These are phyloP conservation scores for Apium graveolens DNA, from an alignment of 129 eudicot genomes.

Conservation along the genomic window DNA sequence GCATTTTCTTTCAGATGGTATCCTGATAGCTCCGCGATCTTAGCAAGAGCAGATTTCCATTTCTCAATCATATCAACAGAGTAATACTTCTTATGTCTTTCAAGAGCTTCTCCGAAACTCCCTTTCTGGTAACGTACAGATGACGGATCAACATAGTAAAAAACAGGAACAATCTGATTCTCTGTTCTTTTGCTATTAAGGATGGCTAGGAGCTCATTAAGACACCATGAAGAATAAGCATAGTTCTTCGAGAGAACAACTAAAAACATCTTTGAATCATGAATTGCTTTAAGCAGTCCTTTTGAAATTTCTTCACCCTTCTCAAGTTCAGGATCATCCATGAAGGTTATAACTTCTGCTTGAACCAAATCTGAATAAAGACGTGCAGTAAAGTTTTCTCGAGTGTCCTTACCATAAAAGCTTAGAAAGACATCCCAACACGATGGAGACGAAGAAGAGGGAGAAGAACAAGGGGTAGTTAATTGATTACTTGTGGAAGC, in stretches of 20 bases:
- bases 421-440: not conserved
- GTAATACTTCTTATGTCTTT: too few relatives aligned
- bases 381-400: not conserved
- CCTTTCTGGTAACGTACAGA: too few relatives aligned
- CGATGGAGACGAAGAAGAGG: not conserved
- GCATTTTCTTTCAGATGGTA: too few relatives aligned
- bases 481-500: too few relatives aligned
- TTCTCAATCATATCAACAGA: too few relatives aligned
- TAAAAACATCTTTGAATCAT: conserved; percentile 3
- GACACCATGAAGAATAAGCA: conserved; percentile 15
- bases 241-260: conserved; percentile 15
- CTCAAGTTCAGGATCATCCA: conserved; percentile 1
- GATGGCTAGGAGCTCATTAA: conserved; percentile 11
- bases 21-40: too few relatives aligned
- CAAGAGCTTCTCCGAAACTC: too few relatives aligned
- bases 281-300: conserved; percentile 3
- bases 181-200: not conserved
- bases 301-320: not conserved
- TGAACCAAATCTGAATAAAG: not conserved
- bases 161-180: not conserved
- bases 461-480: not conserved
- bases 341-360: conserved; percentile 9
- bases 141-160: conserved; percentile 8
- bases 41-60: too few relatives aligned
- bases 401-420: conserved; percentile 6